These are phyloP conservation scores for Sphaerulina musiva DNA, from an alignment of 2,329 filamentous ascomycete genomes.

Conservation along the genomic window DNA sequence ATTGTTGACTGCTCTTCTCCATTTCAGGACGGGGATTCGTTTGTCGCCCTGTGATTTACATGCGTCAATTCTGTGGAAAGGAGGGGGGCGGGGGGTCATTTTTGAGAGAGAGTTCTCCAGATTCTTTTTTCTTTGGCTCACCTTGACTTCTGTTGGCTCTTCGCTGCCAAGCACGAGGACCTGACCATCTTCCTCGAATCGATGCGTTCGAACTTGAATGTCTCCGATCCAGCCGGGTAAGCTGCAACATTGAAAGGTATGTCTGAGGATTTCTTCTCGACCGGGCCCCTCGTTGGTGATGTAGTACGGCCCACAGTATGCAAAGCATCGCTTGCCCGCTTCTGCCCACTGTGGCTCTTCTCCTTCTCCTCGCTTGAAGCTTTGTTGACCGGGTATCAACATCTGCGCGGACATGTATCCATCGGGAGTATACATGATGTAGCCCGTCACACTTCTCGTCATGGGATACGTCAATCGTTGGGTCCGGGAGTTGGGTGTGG, in stretches of 20 bases:
- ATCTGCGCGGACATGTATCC: slow-evolving; percentile 38
- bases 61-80: too few relatives aligned
- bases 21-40: slow-evolving; percentile 35
- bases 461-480: slow-evolving; percentile 35
- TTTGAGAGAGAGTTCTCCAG: too few relatives aligned
- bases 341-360: slow-evolving; percentile 38
- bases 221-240: slow-evolving; percentile 37
- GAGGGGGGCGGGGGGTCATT: too few relatives aligned
- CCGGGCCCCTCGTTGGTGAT: slow-evolving; percentile 34
- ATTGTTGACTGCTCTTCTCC: slow-evolving; percentile 33
- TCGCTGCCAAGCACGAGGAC: slow-evolving; percentile 36
- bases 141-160: slow-evolving; percentile 36
- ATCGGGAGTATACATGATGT: slow-evolving; percentile 37
- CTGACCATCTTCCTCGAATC: slow-evolving; percentile 36
- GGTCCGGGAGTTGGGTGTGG: slow-evolving; percentile 32
- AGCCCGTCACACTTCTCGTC: slow-evolving; percentile 34
- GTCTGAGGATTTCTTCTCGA: slow-evolving; percentile 32
- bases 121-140: too few relatives aligned
- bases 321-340: slow-evolving; percentile 35
- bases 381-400: slow-evolving; percentile 34
- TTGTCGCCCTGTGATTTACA: slow-evolving; percentile 38
- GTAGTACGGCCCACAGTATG: slow-evolving; percentile 36
- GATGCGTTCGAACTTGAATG: slow-evolving; percentile 34
- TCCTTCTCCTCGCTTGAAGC: slow-evolving; percentile 35
- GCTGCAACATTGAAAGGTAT: slow-evolving; percentile 36